phyloP scores from a whole-genome alignment of 345 rosid genomes.

The Syzygium grande region DNA sequence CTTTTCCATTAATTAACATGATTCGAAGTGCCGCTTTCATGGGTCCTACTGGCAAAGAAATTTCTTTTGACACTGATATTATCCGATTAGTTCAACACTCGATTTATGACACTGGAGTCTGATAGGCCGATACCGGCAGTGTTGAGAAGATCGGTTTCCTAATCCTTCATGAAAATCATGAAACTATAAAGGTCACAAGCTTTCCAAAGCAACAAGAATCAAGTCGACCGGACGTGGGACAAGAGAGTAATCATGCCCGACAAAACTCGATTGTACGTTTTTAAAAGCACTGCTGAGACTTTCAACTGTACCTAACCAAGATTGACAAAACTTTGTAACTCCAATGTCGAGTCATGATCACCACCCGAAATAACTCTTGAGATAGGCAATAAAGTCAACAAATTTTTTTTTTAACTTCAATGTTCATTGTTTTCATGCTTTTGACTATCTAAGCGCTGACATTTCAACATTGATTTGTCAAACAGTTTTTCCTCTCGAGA shows the following conservation, averaged over 20 bases:
- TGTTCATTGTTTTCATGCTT: neutral
- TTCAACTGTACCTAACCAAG: neutral
- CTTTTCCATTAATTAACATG: neutral
- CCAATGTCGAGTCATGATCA: neutral
- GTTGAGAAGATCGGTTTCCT: neutral
- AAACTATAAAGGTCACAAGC: neutral
- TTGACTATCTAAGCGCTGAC: neutral
- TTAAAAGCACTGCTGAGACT: neutral
- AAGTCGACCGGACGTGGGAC: neutral
- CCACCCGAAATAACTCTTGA: neutral
- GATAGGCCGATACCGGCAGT: neutral
- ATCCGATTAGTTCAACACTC: neutral
- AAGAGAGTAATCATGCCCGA: rapidly evolving
- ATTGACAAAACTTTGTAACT: rapidly evolving
- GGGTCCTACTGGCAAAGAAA: neutral
- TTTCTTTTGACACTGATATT: neutral
- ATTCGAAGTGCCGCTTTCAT: neutral
- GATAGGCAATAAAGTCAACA: neutral
- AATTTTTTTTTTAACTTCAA: neutral
- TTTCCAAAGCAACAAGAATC: neutral
- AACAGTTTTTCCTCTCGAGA: neutral
- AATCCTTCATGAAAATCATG: neutral
- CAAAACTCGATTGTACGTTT: neutral
- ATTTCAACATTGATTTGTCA: rapidly evolving
- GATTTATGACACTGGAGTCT: neutral